Base-by-base conservation (phyloP, 2,329 filamentous ascomycete genomes). In the Penicillium sp. region DNA sequence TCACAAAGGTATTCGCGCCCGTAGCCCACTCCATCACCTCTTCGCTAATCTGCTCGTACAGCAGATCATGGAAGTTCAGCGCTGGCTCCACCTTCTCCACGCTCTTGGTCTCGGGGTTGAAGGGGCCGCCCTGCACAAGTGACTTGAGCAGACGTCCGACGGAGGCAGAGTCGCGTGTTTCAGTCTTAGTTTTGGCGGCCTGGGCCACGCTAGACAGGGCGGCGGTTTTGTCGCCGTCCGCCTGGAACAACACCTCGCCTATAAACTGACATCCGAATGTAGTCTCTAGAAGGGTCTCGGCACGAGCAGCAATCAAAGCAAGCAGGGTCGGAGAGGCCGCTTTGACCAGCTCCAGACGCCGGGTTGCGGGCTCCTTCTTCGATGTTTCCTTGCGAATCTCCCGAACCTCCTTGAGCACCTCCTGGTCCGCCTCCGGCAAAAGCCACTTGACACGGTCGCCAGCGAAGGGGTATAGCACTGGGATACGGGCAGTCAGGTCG, bases 181-280 rank as follows among this genome's bases (percentile, higher is more conserved):
- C 66, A 6, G 64, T 58, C 35, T 68, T 63, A 22, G 65, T 68
- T 43, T 75, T 71, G 13, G 69, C 70, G 14, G 67, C 66, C 11
- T 70, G 64, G 0, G 79, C 80, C 13, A 85, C 71, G 10, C 89
- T 87, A 40, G 80, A 68, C 37, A 95, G 74, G 1, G 89, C 89
- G 24, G 77, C 73, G n/a, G 75, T 73, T 72, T 91, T 91, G 65
- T 94, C 86, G 22, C 86, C 87, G 18, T 80, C 76, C 14, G 84
- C 82, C 20, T 81, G 83, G 38, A 97, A 80, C 1, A 98, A 76
- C 13, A 89, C 84, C 62, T 96, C 89, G 0, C 83, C 78, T 42
- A 97, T 79, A 63, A 95, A 85, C 59, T 95, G 90, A 67, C 87
- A 89, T 10, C 91, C 93, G 57, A 93, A 93, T 14, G 84, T 84